Percentiles rank a stretch among this genome's conserved stretches.
Evolutionary conservation across 257 asterid species (phyloP).

Genomic region (Sherardia arvensis): DNA sequence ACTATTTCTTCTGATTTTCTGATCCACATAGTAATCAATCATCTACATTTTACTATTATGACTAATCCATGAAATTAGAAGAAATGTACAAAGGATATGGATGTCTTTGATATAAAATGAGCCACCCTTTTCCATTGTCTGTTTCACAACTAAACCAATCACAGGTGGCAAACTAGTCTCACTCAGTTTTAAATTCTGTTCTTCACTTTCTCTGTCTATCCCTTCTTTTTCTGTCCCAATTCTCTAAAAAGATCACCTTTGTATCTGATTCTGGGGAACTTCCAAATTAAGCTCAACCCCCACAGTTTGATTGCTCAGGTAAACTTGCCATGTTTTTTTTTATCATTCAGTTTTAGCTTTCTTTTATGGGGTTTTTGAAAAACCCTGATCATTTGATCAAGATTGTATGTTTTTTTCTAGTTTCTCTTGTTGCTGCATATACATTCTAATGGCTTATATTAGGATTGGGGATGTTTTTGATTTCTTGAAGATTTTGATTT

Average conservation of each 20-base stretch:
- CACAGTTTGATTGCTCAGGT: conserved; percentile 22
- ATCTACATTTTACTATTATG: too few relatives aligned
- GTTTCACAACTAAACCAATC: conserved; percentile 25
- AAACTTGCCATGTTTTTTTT: conserved; percentile 10
- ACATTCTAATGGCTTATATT: neutral
- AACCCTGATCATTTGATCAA: neutral
- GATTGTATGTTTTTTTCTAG: too few relatives aligned
- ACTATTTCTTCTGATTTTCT: neutral
- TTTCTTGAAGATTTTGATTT: neutral
- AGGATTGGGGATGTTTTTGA: conserved; percentile 3
- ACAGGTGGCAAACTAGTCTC: conserved; percentile 7
- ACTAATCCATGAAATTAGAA: conserved; percentile 1
- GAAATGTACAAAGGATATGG: neutral
- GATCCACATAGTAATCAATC: neutral
- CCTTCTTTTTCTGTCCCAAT: neutral
- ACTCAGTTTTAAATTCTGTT: neutral
- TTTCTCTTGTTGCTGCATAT: neutral
- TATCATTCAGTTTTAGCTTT: too few relatives aligned
- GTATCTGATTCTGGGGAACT: conserved; percentile 13
- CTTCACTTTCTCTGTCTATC: conserved; percentile 3
- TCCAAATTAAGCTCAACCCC: conserved; percentile 9
- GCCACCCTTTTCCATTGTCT: conserved; percentile 24
- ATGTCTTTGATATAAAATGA: conserved; percentile 3
- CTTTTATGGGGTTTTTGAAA: neutral
- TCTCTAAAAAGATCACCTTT: conserved; percentile 11